Conservation (phyloP, 2,329 filamentous ascomycete genomes). For the Verticillium dahliae region DNA sequence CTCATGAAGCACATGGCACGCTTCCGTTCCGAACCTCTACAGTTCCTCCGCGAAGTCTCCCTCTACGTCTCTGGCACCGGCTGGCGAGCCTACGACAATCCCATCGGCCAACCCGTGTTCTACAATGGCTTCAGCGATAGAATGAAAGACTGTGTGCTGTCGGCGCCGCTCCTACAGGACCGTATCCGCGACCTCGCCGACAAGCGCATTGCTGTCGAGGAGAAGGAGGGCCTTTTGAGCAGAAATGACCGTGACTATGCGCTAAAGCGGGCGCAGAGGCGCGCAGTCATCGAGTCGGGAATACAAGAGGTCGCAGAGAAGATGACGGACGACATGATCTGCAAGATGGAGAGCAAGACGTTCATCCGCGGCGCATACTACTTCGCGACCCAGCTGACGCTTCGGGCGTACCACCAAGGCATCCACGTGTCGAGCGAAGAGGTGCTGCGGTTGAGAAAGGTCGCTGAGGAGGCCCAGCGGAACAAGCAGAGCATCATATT, state of each 20-base stretch:
- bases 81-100: constrained; percentile 89
- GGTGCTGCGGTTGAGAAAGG: constrained; percentile 71
- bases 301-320: constrained; percentile 77
- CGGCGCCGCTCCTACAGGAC: constrained; percentile 64
- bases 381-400: constrained; percentile 76
- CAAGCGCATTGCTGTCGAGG: constrained; percentile 67
- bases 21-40: constrained; percentile 65
- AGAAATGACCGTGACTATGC: constrained; percentile 47
- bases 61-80: constrained; percentile 88
- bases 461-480: constrained; percentile 74
- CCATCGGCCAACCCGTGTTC: constrained; percentile 88
- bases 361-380: constrained; percentile 95
- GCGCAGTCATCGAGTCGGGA: constrained; percentile 61
- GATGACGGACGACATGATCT: constrained; percentile 93
- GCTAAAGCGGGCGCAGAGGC: constrained; percentile 46
- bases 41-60: constrained; percentile 89
- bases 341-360: constrained; percentile 92
- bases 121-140: constrained; percentile 88
- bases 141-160: constrained; percentile 75
- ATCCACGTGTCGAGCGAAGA: constrained; percentile 96
- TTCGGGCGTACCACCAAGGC: constrained; percentile 90
- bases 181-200: constrained; percentile 74
- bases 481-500: constrained; percentile 97
- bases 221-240: constrained; percentile 63
- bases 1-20: constrained; percentile 79